Base-by-base conservation (phyloP, 2,329 filamentous ascomycete species). In the Mycosphaerelloides madeirae region DNA sequence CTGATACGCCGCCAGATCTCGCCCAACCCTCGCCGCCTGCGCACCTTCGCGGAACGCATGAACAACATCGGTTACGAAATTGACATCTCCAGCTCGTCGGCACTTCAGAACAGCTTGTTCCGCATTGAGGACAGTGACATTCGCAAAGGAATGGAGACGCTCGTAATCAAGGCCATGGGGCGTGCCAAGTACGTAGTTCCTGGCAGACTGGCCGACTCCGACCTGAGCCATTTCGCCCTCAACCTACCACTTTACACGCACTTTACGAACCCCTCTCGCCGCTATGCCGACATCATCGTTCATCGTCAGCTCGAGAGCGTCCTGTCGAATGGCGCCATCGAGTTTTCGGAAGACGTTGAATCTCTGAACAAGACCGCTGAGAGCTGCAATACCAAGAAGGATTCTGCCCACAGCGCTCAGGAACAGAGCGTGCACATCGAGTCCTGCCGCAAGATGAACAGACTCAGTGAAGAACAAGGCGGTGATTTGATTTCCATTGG, bases 391-490 rank as follows among this genome's bases (percentile, higher is more conserved):
- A 95, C 87, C 64, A 98, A 97, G 82, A 98, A 97, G 69, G 93
- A 98, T 65, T 97, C 90, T 11, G 89, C 93, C 1, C 91, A 95
- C 71, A 93, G 88, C 61, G 93, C 93, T 12, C 93, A 98, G 67
- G 93, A 98, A 68, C 93, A 98, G 72, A 97, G 93, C 67, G 89
- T 98, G 38, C 93, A 98, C 70, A 96, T 98, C 53, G 93, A 97
- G 66, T 88, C 91, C 4, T 98, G 93, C 75, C 85, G 93, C 57
- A 84, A 82, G 59, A 96, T 98, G 87, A 90, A 97, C 70, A 89
- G 87, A 73, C 86, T 85, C 68, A 83, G 87, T 55, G 83, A 88
- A 64, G 87, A 94, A 57, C 79, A 82, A 56, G 89, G 91, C 53
- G 89, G 88, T 37, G 93, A 98, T 55, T 79, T 98, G 42, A 89